phyloP scores from a whole-genome alignment of 2,329 filamentous ascomycete genomes.

The Cladosporium sp. region DNA sequence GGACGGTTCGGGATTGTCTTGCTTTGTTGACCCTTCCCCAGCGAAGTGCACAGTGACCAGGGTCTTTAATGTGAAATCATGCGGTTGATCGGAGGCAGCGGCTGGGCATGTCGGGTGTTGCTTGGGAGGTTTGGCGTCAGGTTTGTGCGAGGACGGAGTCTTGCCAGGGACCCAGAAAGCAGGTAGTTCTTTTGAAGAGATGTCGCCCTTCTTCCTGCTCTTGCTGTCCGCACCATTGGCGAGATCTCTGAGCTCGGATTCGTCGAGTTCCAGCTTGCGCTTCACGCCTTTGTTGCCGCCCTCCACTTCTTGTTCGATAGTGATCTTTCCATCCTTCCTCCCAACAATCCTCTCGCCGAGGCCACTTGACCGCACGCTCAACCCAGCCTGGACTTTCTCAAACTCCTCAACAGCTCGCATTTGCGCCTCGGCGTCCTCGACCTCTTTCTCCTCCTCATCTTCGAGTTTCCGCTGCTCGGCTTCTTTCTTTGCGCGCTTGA shows the following conservation, averaged over 20 bases:
- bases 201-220: conserved; percentile 55
- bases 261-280: conserved; percentile 76
- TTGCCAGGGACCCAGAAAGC: conserved; percentile 92
- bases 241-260: conserved; percentile 67
- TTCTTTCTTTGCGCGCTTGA: conserved; percentile 70
- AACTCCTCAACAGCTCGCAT: conserved; percentile 73
- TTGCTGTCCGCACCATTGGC: conserved; percentile 58
- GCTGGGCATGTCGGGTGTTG: conserved; percentile 70
- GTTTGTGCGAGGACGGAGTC: conserved; percentile 58
- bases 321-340: conserved; percentile 19
- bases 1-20: conserved; percentile 28
- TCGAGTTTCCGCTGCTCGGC: conserved; percentile 54
- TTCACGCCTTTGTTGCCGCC: conserved; percentile 49
- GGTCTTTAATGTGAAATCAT: conserved; percentile 71
- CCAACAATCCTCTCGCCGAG: conserved; percentile 43
- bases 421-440: conserved; percentile 64
- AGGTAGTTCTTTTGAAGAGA: conserved; percentile 67
- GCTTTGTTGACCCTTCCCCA: conserved; percentile 52
- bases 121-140: conserved; percentile 43
- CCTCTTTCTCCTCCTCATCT: conserved; percentile 57
- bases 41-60: conserved; percentile 74
- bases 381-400: conserved; percentile 72
- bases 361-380: conserved; percentile 21
- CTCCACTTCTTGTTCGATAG: conserved; percentile 25
- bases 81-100: conserved; percentile 60